These are phyloP conservation scores for Plenodomus tracheiphilus DNA, from an alignment of 2,329 filamentous ascomycete species.

Conservation along the genomic window DNA sequence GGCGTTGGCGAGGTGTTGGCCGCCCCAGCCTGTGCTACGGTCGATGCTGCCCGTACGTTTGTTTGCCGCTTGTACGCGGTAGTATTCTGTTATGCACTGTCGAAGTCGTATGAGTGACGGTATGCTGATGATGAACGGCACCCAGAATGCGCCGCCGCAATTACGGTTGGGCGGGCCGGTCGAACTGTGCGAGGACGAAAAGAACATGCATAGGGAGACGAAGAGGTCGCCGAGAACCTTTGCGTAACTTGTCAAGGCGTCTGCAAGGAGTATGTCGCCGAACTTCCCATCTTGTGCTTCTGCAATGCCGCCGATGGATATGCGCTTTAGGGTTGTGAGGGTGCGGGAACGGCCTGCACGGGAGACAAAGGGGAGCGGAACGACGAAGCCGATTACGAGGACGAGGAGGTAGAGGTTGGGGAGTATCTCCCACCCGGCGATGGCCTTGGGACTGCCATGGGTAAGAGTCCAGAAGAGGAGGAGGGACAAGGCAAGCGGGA, in stretches of 20 bases:
- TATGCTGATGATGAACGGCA: slow-evolving; percentile 81
- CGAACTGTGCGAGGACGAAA: slow-evolving; percentile 69
- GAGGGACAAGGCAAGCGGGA: slow-evolving; percentile 71
- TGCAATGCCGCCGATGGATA: slow-evolving; percentile 83
- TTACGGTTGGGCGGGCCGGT: slow-evolving; percentile 79
- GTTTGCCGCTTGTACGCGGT: slow-evolving; percentile 66
- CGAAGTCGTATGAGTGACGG: slow-evolving; percentile 85
- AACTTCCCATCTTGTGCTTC: slow-evolving; percentile 89
- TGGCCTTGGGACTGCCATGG: slow-evolving; percentile 67
- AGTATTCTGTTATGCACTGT: slow-evolving; percentile 89
- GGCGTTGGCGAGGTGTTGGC: slow-evolving; percentile 90
- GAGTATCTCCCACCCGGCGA: slow-evolving; percentile 80
- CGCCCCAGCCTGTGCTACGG: slow-evolving; percentile 68
- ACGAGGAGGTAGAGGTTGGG: slow-evolving; percentile 81
- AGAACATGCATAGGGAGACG: slow-evolving; percentile 89
- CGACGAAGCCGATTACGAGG: slow-evolving; percentile 70
- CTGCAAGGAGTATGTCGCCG: slow-evolving; percentile 88
- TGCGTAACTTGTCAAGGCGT: slow-evolving; percentile 92
- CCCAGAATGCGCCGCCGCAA: slow-evolving; percentile 77
- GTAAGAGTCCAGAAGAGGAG: slow-evolving; percentile 83
- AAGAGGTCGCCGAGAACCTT: slow-evolving; percentile 91
- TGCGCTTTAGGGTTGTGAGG: slow-evolving; percentile 72
- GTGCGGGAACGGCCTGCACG: slow-evolving; percentile 74
- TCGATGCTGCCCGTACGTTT: slow-evolving; percentile 43
- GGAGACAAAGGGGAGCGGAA: slow-evolving; percentile 71